Percentiles rank a stretch among this genome's conserved stretches.
Evolutionary conservation across 23 red algal species (phyloP).

Genomic region (Cyanidium caldarium): DNA sequence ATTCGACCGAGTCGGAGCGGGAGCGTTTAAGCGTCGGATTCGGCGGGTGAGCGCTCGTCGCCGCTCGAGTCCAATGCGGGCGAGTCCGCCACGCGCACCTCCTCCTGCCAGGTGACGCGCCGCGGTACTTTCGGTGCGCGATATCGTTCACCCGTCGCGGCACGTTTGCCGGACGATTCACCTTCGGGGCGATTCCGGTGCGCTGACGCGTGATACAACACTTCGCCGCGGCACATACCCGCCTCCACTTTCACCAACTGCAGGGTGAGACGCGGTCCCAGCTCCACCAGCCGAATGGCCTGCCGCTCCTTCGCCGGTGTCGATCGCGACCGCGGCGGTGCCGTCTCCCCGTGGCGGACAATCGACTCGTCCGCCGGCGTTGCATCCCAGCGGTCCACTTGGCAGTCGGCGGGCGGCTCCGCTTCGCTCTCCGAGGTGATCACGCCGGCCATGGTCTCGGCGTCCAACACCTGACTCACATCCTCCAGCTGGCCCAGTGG

Average conservation of each 20-base stretch:
- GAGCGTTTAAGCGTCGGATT: no score
- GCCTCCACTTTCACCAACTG: conserved; percentile 50
- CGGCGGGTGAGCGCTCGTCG: no score
- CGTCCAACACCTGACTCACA: background rate
- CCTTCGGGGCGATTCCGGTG: no score
- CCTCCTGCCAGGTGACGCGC: no score
- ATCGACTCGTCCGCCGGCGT: background rate
- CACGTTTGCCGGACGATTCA: no score
- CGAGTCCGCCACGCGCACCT: no score
- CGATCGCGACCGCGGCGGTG: background rate
- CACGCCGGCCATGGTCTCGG: background rate
- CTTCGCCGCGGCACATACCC: conserved; percentile 49
- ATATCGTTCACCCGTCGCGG: no score
- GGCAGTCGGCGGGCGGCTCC: background rate
- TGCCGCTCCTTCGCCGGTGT: conserved; percentile 6
- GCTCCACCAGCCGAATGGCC: conserved; percentile 54
- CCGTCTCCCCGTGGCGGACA: background rate
- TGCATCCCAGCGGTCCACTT: background rate
- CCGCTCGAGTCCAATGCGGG: no score
- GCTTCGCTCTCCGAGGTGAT: conserved; percentile 35
- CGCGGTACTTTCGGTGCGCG: no score
- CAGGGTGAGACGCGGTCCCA: conserved; percentile 61
- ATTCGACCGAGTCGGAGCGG: no score
- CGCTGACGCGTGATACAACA: conserved; percentile 38
- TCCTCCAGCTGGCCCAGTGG: background rate